A percentile compares a stretch with the other conserved stretches of the same genome.
These are phyloP conservation scores for Luvunga scandens DNA, from an alignment of 345 rosid genomes.

Conservation along the genomic window DNA sequence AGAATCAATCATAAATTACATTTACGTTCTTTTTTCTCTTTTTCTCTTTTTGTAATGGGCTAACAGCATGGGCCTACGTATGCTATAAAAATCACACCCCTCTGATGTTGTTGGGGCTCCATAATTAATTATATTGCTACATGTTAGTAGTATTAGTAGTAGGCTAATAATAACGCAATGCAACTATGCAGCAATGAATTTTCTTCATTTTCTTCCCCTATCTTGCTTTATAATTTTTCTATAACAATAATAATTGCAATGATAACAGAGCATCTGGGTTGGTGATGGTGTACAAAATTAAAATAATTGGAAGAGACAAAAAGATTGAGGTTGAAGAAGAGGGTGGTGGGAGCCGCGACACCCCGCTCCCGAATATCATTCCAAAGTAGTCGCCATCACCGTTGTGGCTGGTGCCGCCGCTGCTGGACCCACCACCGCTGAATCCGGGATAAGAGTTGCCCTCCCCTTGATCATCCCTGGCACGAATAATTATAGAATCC, in stretches of 20 bases:
- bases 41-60: background rate
- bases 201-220: background rate
- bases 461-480: constrained; percentile 45
- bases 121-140: background rate
- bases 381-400: constrained; percentile 47
- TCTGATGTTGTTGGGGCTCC: background rate
- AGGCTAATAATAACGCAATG: background rate
- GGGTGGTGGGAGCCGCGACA: constrained; percentile 24
- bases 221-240: constrained; percentile 15
- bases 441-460: constrained; percentile 49
- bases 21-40: background rate
- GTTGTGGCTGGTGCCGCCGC: constrained; percentile 28
- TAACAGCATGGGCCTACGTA: background rate
- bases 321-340: constrained; percentile 22
- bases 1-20: background rate
- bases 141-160: too few relatives aligned
- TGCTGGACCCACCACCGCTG: constrained; percentile 37
- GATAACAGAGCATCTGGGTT: constrained; percentile 30
- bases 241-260: constrained; percentile 35
- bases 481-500: constrained; percentile 8
- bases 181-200: background rate
- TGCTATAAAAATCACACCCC: background rate
- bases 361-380: constrained; percentile 70
- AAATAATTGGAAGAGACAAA: constrained; percentile 46
- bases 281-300: constrained; percentile 36